Percentiles rank a stretch among this genome's conserved stretches.
Conservation (phyloP, 148 eudicot genomes). For the Hydrangea macrophylla region DNA sequence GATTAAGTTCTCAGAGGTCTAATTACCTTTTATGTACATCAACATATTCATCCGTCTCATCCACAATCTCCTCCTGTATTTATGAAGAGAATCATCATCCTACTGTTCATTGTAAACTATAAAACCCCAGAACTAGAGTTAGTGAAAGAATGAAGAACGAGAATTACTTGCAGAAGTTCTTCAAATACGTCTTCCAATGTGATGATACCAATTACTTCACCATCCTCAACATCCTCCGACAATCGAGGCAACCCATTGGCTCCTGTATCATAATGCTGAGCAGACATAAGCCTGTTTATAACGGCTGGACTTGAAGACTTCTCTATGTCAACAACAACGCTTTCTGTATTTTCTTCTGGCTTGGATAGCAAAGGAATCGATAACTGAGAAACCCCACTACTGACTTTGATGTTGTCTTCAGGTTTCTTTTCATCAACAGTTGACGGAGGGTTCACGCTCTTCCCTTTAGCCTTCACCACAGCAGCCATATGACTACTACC, state of each 20-base stretch:
- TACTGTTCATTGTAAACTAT: not conserved
- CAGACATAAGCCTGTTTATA: conserved; percentile 10
- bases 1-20: not conserved
- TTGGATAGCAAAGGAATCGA: conserved; percentile 58
- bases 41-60: conserved; percentile 95
- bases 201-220: conserved; percentile 91
- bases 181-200: conserved; percentile 98
- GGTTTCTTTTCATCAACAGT: conserved; percentile 32
- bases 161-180: conserved; percentile 86
- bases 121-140: not conserved
- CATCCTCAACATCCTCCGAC: conserved; percentile 73
- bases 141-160: not conserved
- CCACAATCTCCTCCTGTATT: conserved; percentile 94
- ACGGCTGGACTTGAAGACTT: conserved; percentile 36
- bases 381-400: conserved; percentile 34
- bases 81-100: conserved; percentile 12
- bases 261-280: conserved; percentile 16
- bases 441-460: conserved; percentile 31
- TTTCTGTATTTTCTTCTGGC: conserved; percentile 42
- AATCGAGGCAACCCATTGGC: conserved; percentile 29
- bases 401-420: conserved; percentile 20
- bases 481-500: conserved; percentile 99
- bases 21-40: conserved; percentile 87
- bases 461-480: conserved; percentile 69
- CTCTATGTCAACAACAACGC: conserved; percentile 59